Base-by-base conservation (phyloP, 1,284 basidiomycete species). In the Ganoderma boninense region DNA sequence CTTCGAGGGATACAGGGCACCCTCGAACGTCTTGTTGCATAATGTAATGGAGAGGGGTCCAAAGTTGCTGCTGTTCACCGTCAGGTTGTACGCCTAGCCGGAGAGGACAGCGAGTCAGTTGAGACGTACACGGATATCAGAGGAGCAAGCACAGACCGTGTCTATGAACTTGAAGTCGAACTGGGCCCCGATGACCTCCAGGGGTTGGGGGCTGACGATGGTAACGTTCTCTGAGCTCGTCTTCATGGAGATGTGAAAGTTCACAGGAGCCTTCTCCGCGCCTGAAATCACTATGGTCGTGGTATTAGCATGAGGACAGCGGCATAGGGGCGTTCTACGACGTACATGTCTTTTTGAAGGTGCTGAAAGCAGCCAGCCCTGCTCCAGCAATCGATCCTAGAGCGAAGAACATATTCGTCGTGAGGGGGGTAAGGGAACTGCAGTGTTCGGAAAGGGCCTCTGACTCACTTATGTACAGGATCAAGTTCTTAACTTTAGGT, bases 151-250 rank as follows among this genome's bases (percentile, higher is more conserved):
- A 40, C 57, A 18, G 20, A 60, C 57, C 57, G 57, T 60, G 13
- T 60, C 57, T 3, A 60, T n/a, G 20, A 60, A 40, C 57, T 60
- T 60, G 35, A 60, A 60, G 35, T 40, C 20, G 35, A 60, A 60
- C n/a, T 40, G 57, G 13, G 57, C n/a, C 57, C 57, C 35, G n/a
- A 60, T 35, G n/a, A 40, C n/a, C 23, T 60, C 35, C 4, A 38
- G 20, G 23, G n/a, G 35, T 13, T 40, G 57, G 4, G 57, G 57
- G 57, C 35, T 38, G 35, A 60, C 38, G 57, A 60, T 40, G 4
- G 57, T 60, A 8, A 60, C 57, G n/a, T 60, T 35, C 20, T 60
- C 57, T 23, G 38, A 38, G 38, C n/a, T 23, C 5, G n/a, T 7
- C 57, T 16, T n/a, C 16, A 38, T 20, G 32, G 20, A n/a, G 23